Evolutionary conservation across 148 eudicot genomes (phyloP), one percentile per base, ranked within the genome.

Genomic region (Chenopodium formosanum): DNA sequence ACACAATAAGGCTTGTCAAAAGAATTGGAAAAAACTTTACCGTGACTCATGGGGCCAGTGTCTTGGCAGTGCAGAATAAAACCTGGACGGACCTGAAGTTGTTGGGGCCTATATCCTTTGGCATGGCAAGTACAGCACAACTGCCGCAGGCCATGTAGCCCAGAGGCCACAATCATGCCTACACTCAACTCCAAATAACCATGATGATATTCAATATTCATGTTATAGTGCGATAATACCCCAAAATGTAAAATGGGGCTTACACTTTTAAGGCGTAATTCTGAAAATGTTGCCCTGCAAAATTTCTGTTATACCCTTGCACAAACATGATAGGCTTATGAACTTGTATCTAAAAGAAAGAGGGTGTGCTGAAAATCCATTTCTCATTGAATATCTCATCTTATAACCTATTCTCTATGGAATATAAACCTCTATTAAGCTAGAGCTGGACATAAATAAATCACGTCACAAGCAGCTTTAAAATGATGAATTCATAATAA

Each of bases 391-490:
- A 65, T 52, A 25, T 70, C 73, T 31, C 75, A 44, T 64, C 29
- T 64, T 65, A 48, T 79, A 70, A 50, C 27, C 68, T 79, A 70
- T 19, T 50, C 25, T 79, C 64, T 19, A 32, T 70, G 82, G 50
- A 20, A 70, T 79, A 64, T 48, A 70, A 67, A 63, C 22, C 64
- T 71, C 53, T 14, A 40, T 80, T 66, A 23, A 29, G 23, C 83
- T 65, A 63, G 14, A 65, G 14, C 50, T 8, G 66, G 31, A 67
- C 16, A 76, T 68, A 34, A 9, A 16, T 75, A 17, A 81, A 81
- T 22, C 23, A 73, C 48, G 69, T 79, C 67, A 22, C 50, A 16
- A 11, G 40, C 75, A 74, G 34, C 73, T 65, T 75, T 23, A 67
- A 20, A 44, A 32, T 37, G 31, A 70, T 11, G 60, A 37, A 69